Evolutionary conservation across 805 yeast species (phyloP), one percentile per base, ranked within the genome.

Genomic region (Pichia paraexigua): DNA sequence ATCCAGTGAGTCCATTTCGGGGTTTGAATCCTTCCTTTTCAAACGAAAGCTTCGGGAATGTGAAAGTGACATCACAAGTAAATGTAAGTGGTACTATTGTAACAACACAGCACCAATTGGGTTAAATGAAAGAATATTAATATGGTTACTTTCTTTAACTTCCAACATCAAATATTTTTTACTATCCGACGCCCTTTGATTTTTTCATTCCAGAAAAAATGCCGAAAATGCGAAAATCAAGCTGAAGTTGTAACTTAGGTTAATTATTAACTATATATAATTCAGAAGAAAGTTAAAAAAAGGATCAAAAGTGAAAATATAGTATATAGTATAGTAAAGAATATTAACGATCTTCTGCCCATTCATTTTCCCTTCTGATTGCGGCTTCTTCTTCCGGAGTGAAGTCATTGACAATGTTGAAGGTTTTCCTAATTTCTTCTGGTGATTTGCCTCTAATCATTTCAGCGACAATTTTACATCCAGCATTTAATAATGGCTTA

Each of bases 301-400:
- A 17, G 2, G 5, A 35, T 35, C 7, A 17, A 7, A n/a, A 35
- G 20, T n/a, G 17, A 17, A n/a, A 7, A 17, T 17, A 17, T n/a
- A 35, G 6, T 35, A 35, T 35, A 35, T 30, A 30, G 35, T 15
- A 30, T 30, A 30, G 35, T 30, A 30, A 35, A 35, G 11, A 15
- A 32, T 15, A 41, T 61, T 64, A 84, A 66, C 92, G 85, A 63
- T 85, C 92, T 63, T 85, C 94, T 24, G 95, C 95, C 95, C 95
- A 87, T 67, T 87, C 95, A 62, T 87, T 87, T 67, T 87, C 95
- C 68, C 90, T 80, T 65, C 86, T 82, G 52, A 87, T 86, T 13
- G 92, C 92, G 48, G 89, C 90, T 70, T 87, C 94, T 66, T 87
- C 94, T 65, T 87, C 95, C 6, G 92, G 89, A 28, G 87, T 82